Conservation (phyloP, 805 yeast species). For the Sugiyamaella qingdaonensis region DNA sequence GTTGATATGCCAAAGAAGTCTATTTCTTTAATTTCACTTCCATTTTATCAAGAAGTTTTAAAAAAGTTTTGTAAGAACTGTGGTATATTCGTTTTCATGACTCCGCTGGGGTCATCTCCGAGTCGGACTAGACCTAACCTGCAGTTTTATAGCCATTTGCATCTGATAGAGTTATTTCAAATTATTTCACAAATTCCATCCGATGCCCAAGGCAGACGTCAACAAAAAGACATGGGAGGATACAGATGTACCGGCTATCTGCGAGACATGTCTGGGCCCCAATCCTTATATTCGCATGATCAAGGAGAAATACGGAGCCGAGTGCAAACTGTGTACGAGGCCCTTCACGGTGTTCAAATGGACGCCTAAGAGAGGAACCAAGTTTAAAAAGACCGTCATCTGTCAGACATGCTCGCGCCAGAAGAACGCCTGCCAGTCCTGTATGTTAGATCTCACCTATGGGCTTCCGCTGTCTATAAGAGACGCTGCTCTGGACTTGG, state of each 20-base stretch:
- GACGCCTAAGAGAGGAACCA: constrained; percentile 47
- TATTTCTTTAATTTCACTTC: too few species aligned
- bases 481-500: constrained; percentile 74
- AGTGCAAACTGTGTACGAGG: constrained; percentile 79
- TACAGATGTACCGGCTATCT: constrained; percentile 56
- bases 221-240: constrained; percentile 34
- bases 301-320: constrained; percentile 66
- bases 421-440: constrained; percentile 81
- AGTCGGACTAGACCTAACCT: neutral
- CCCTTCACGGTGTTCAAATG: constrained; percentile 81
- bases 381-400: constrained; percentile 58
- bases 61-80: too few species aligned
- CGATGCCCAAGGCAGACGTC: constrained; percentile 29
- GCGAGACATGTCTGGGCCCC: constrained; percentile 69
- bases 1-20: too few species aligned
- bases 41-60: too few species aligned
- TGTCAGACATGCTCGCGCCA: constrained; percentile 78
- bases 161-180: neutral
- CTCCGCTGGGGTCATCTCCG: too few species aligned
- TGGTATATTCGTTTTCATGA: too few species aligned
- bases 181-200: neutral
- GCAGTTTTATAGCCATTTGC: neutral
- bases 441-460: constrained; percentile 76
- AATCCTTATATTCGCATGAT: constrained; percentile 66
- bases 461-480: constrained; percentile 76